Base-by-base conservation (phyloP, 192 early-diverging fungal species). In the Geranomyces michiganensis region DNA sequence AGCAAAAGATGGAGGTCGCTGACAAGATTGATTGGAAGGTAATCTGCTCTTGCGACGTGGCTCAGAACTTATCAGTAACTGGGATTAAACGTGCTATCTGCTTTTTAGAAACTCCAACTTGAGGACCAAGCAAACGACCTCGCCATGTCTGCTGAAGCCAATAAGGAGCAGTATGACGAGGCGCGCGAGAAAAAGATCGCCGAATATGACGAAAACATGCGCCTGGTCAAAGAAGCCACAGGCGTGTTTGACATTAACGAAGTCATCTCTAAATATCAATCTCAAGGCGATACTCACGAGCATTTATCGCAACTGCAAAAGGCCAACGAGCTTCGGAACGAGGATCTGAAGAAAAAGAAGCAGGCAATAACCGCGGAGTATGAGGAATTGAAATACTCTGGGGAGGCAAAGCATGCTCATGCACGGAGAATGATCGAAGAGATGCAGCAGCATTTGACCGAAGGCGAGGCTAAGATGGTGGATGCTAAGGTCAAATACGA, bases 221-320 rank as follows among this genome's bases (percentile, higher is more conserved):
- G 85, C 1, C 79, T 86, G 24, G 84, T 88, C 67, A 88, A 87
- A 65, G 87, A 88, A 65, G 85, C 85, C 2, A 86, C 85, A 0
- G 87, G 87, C 17, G 85, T 88, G 32, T 78, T 74, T 24, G 80
- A 82, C 72, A 84, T 88, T 51, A 79, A 80, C 67, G 84, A 88
- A 71, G 85, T 88, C 21, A 84, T 85, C 60, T 78, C 82, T 44
- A 88, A 88, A 62, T 87, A 85, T 72, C 82, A 84, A 55, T 78
- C 82, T 9, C 87, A 88, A 66, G 81, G 84, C 30, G 85, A 85
- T 33, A 88, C 87, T 15, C 78, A 83, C 78, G 72, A 69, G 7
- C 87, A 85, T 49, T 74, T 88, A n/a, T 62, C 76, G 14, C 72
- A 77, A 45, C 72, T 88, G 7, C 76, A 81, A 56, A 56, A 76